These are phyloP conservation scores for Nakazawaea peltata DNA, from an alignment of 805 yeast species.

Conservation along the genomic window DNA sequence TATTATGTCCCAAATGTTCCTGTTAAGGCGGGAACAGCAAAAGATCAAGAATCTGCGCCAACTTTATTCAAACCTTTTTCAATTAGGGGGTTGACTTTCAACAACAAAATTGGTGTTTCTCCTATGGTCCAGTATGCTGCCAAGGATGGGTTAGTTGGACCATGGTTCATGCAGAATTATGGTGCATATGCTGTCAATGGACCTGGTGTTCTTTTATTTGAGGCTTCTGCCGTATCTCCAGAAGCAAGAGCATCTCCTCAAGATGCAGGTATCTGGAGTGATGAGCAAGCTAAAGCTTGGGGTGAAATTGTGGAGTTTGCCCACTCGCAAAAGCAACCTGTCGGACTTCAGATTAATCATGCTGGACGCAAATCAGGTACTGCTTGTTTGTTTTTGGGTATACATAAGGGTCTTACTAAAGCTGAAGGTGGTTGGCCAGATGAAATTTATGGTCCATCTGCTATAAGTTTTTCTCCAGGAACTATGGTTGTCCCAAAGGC, in stretches of 20 bases:
- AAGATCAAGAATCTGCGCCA: conserved; percentile 21
- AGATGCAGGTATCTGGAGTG: conserved; percentile 39
- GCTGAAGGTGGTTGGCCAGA: conserved; percentile 35
- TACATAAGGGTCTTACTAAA: conserved; percentile 22
- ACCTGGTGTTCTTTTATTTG: conserved; percentile 39
- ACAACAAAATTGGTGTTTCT: conserved; percentile 47
- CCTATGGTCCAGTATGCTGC: conserved; percentile 51
- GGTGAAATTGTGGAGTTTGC: conserved; percentile 34
- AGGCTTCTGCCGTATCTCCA: conserved; percentile 22
- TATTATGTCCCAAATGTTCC: conserved; percentile 26
- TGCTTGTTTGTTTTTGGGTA: conserved; percentile 21
- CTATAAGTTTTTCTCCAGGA: conserved; percentile 20
- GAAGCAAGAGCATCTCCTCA: conserved; percentile 17
- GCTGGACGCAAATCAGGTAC: conserved; percentile 44
- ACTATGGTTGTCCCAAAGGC: conserved; percentile 27
- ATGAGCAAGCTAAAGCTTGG: conserved; percentile 35
- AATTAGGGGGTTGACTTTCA: conserved; percentile 30
- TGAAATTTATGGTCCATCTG: conserved; percentile 37
- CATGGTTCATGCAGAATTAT: conserved; percentile 41
- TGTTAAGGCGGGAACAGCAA: conserved; percentile 24
- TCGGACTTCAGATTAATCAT: conserved; percentile 50
- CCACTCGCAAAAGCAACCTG: conserved; percentile 33
- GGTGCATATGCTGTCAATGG: conserved; percentile 40
- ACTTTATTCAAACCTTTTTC: conserved; percentile 34
- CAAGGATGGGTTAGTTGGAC: conserved; percentile 30